phyloP scores from a whole-genome alignment of 495 filamentous ascomycete genomes.

The Penicillium salamii region DNA sequence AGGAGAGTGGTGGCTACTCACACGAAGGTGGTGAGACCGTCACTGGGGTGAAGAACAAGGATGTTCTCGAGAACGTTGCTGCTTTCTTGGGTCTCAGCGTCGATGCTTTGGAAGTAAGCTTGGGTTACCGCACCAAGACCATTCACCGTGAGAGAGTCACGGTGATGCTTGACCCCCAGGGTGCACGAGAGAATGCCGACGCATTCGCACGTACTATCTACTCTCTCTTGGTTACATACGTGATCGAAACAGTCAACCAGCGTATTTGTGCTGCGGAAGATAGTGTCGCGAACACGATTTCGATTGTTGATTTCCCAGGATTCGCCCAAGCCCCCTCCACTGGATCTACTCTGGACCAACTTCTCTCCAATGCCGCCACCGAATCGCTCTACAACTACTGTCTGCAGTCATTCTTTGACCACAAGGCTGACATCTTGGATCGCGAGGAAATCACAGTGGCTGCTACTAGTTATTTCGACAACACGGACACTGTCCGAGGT shows the following conservation, averaged over 20 bases:
- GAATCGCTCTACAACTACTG: constrained; percentile 91
- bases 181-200: constrained; percentile 87
- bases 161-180: constrained; percentile 91
- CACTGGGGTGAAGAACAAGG: constrained; percentile 90
- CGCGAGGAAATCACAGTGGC: constrained; percentile 86
- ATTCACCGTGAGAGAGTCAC: constrained; percentile 93
- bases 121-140: constrained; percentile 94
- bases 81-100: constrained; percentile 85
- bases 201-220: constrained; percentile 92
- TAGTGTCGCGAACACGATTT: constrained; percentile 85
- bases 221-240: constrained; percentile 89
- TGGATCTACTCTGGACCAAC: constrained; percentile 82
- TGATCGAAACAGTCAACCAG: constrained; percentile 91
- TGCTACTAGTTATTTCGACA: constrained; percentile 95
- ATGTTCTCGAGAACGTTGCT: constrained; percentile 78
- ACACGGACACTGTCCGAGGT: constrained; percentile 87
- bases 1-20: constrained; percentile 93
- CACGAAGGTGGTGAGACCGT: constrained; percentile 87
- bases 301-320: constrained; percentile 93
- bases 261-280: constrained; percentile 85
- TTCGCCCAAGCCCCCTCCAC: constrained; percentile 83
- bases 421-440: constrained; percentile 85
- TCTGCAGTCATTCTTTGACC: constrained; percentile 92
- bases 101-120: constrained; percentile 76
- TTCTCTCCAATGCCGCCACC: constrained; percentile 89